phyloP scores from a whole-genome alignment of 2,329 filamentous ascomycete species.

The Pseudogymnoascus sp. region DNA sequence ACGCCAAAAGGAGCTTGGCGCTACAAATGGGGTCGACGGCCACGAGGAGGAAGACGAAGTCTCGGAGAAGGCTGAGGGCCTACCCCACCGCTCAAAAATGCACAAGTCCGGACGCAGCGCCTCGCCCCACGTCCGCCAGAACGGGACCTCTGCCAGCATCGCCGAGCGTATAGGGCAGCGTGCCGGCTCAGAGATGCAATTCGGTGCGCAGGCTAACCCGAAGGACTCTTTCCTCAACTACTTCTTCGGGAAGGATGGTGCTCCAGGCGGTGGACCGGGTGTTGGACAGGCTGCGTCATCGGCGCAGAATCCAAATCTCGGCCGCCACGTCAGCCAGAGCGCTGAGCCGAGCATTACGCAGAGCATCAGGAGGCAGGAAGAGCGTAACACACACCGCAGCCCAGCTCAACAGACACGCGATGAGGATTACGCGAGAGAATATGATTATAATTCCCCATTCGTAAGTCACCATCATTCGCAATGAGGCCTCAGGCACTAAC shows the following conservation, averaged over 20 bases:
- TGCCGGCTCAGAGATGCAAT: slow-evolving; percentile 53
- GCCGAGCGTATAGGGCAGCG: slow-evolving; percentile 57
- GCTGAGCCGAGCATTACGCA: slow-evolving; percentile 76
- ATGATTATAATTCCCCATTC: slow-evolving; percentile 37
- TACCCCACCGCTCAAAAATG: slow-evolving; percentile 50
- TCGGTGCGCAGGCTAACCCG: slow-evolving; percentile 54
- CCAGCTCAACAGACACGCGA: slow-evolving; percentile 44
- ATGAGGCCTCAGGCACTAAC: slow-evolving; percentile 16
- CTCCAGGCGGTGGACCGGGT: slow-evolving; percentile 37
- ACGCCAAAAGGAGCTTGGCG: slow-evolving; percentile 73
- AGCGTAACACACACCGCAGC: slow-evolving; percentile 35
- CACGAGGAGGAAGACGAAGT: slow-evolving; percentile 52
- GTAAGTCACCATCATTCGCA: slow-evolving; percentile 34
- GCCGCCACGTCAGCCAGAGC: slow-evolving; percentile 69
- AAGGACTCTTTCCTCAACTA: slow-evolving; percentile 95
- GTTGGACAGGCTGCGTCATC: slow-evolving; percentile 30
- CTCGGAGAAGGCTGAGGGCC: slow-evolving; percentile 45
- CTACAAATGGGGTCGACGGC: slow-evolving; percentile 64
- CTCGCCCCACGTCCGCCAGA: slow-evolving; percentile 71
- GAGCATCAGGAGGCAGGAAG: slow-evolving; percentile 67
- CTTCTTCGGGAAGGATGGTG: slow-evolving; percentile 94
- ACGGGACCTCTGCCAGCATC: slow-evolving; percentile 49
- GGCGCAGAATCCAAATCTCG: slow-evolving; percentile 31
- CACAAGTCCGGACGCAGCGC: slow-evolving; percentile 58
- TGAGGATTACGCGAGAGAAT: slow-evolving; percentile 31